Evolutionary conservation across 2,329 filamentous ascomycete species (phyloP).

Genomic region (Diaporthe sp.): DNA sequence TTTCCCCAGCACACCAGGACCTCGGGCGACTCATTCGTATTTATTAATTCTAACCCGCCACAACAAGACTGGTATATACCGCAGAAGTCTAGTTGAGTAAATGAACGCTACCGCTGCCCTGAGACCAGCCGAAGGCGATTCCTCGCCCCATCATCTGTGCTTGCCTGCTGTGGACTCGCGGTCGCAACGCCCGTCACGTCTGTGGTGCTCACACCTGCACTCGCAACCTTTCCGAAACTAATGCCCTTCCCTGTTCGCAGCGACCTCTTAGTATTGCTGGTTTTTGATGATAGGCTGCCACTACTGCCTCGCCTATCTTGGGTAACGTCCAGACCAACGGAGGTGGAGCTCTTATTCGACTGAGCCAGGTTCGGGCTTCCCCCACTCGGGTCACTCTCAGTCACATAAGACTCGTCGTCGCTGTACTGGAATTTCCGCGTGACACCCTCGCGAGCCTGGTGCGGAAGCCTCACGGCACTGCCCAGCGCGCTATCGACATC

Average conservation of each 20-base stretch:
- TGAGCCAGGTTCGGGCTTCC: not conserved
- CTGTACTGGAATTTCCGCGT: constrained; percentile 35
- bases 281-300: constrained; percentile 30
- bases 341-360: constrained; percentile 20
- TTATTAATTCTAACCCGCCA: not conserved
- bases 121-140: constrained; percentile 26
- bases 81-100: not conserved
- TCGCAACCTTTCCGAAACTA: constrained; percentile 54
- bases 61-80: not conserved
- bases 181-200: constrained; percentile 43
- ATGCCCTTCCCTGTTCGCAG: constrained; percentile 57
- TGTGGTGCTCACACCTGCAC: constrained; percentile 53
- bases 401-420: constrained; percentile 39
- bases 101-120: not conserved
- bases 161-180: constrained; percentile 36
- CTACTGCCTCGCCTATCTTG: constrained; percentile 26
- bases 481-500: constrained; percentile 49
- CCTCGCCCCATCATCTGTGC: constrained; percentile 41
- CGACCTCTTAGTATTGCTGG: constrained; percentile 56
- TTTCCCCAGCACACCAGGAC: not conserved
- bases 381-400: constrained; percentile 38
- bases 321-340: constrained; percentile 17
- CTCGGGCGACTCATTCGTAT: not conserved
- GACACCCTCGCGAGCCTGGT: constrained; percentile 41
- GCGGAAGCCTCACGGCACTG: constrained; percentile 34